These are phyloP conservation scores for Mycena olivaceomarginata DNA, from an alignment of 768 basidiomycete species.

Conservation along the genomic window DNA sequence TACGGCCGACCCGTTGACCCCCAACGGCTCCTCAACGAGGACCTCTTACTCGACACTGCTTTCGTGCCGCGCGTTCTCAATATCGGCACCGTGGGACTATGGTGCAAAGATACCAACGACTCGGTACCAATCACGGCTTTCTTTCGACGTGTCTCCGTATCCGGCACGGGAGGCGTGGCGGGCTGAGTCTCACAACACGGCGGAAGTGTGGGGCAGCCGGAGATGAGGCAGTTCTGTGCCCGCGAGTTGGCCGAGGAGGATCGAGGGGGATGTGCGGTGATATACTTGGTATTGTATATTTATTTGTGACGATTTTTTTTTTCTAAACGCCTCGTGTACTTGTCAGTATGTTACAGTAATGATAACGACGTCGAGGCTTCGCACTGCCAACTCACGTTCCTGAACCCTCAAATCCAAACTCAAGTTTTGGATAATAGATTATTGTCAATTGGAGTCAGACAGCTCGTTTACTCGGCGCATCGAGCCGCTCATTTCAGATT, in stretches of 20 bases:
- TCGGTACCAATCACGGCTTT: neutral
- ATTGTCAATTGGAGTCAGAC: too few relatives aligned
- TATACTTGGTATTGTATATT: neutral
- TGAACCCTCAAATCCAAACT: too few relatives aligned
- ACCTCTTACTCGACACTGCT: slow-evolving; percentile 14
- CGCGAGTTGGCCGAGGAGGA: neutral
- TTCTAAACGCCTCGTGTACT: too few relatives aligned
- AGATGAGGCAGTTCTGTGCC: slow-evolving; percentile 23
- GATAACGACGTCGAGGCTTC: too few relatives aligned
- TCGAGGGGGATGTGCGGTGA: neutral
- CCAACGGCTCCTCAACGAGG: slow-evolving; percentile 8
- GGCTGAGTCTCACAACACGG: neutral
- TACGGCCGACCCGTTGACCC: neutral
- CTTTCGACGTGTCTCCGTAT: slow-evolving; percentile 22
- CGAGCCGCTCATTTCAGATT: too few relatives aligned
- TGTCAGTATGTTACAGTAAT: too few relatives aligned
- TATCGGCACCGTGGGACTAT: neutral
- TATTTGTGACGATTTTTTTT: too few relatives aligned
- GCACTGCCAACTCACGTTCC: too few relatives aligned
- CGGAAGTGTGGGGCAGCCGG: slow-evolving; percentile 12
- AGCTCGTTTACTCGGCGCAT: too few relatives aligned
- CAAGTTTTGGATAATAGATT: too few relatives aligned
- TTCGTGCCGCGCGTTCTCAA: slow-evolving; percentile 21
- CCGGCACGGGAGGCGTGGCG: slow-evolving; percentile 16
- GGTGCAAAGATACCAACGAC: too few relatives aligned